Evolutionary conservation across 2,329 filamentous ascomycete species (phyloP), one percentile per base, ranked within the genome.

Genomic region (Herpotrichia juniperi): DNA sequence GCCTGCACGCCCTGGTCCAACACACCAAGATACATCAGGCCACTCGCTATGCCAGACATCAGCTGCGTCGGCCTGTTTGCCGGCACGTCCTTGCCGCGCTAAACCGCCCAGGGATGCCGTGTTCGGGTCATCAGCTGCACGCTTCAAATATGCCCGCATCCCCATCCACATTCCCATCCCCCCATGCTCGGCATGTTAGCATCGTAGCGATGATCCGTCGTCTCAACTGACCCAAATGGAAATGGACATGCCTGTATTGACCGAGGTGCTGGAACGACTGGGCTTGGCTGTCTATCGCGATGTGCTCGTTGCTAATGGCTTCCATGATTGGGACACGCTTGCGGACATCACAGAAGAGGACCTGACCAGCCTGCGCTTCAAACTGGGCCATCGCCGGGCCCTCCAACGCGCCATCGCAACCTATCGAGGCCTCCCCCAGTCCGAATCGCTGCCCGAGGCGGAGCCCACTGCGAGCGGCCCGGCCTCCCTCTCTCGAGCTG

Each of bases 321-420:
- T 75, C 44, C 59, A 65, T 46, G 66, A 40, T 37, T 75, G 74
- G 74, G 66, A 73, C 22, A 69, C 64, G 0, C 66, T 74, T n/a
- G 61, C 72, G 35, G 72, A 75, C 50, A 74, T 76, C 30, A 75
- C 72, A 19, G 74, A 76, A 42, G 67, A 74, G 14, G 73, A 76
- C 47, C 53, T 76, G 32, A 66, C 63, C 2, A 31, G 64, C 7
- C 57, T 76, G 24, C 60, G 67, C 37, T 74, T 76, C 64, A 75
- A 76, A 54, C 63, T 75, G 3, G 73, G 74, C 45, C 74, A 75
- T 50, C 67, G 74, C 7, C 65, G 74, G 34, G 54, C 63, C 12
- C 56, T 76, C 16, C 73, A 76, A 56, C 71, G 74, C 46, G 71
- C 74, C 44, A 76, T 76, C 42, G 72, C 73, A 2, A 70, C 69